Percentiles rank a stretch among this genome's conserved stretches.
phyloP scores from a whole-genome alignment of 1,284 basidiomycete genomes.

The Rugosomyces carneus region DNA sequence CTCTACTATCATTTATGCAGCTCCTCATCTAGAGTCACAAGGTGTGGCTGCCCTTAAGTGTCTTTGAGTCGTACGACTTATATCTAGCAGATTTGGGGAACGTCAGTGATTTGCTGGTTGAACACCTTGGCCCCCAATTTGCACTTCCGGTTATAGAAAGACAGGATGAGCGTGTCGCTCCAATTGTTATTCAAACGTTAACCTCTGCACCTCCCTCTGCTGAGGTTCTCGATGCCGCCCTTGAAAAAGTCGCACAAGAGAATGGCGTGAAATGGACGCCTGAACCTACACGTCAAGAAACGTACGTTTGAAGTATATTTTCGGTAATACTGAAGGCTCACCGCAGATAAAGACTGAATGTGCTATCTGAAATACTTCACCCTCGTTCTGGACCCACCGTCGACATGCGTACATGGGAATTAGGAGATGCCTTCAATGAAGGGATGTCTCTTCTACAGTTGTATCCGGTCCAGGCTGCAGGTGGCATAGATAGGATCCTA shows the following conservation, averaged over 20 bases:
- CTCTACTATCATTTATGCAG: constrained; percentile 59
- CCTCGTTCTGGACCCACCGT: constrained; percentile 42
- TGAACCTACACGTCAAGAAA: constrained; percentile 52
- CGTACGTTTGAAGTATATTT: constrained; percentile 35
- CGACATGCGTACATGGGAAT: constrained; percentile 54
- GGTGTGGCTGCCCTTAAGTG: constrained; percentile 31
- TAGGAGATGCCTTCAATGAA: constrained; percentile 60
- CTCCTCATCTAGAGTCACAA: constrained; percentile 49
- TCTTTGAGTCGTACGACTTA: background rate
- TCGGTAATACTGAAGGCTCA: background rate
- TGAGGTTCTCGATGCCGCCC: constrained; percentile 46
- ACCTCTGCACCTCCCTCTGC: constrained; percentile 49
- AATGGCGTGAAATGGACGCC: constrained; percentile 59
- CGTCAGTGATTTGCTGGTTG: constrained; percentile 48
- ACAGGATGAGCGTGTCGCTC: constrained; percentile 49
- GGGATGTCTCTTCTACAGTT: constrained; percentile 56
- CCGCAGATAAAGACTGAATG: constrained; percentile 35
- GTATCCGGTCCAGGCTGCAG: constrained; percentile 57
- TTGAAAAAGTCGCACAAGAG: constrained; percentile 46
- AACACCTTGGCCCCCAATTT: constrained; percentile 54
- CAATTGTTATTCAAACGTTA: constrained; percentile 45
- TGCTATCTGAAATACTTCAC: constrained; percentile 56
- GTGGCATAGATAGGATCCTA: constrained; percentile 65
- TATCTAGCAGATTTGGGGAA: constrained; percentile 45
- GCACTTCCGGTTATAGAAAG: constrained; percentile 45